phyloP scores from a whole-genome alignment of 306 rosid species.

The Gastrolobium villosum region DNA sequence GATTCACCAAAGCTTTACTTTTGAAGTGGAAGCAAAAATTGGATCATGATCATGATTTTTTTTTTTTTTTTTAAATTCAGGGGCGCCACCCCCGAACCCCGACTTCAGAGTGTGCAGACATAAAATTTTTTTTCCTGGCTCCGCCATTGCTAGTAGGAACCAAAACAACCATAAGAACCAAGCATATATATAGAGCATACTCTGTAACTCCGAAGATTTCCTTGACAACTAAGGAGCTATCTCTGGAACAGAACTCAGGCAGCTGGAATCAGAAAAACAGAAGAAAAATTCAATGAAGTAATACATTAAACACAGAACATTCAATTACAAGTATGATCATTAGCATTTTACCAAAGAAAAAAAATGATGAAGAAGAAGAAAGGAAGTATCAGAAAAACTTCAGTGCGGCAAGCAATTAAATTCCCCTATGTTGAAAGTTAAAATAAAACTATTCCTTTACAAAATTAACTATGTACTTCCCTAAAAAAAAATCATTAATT shows the following conservation, averaged over 20 bases:
- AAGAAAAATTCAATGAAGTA: slow-evolving; percentile 43
- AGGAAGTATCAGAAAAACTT: not conserved
- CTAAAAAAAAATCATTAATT: not conserved
- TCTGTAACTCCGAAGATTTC: slow-evolving; percentile 97
- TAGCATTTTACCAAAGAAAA: not conserved
- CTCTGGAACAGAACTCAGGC: slow-evolving; percentile 87
- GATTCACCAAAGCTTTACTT: too few species aligned
- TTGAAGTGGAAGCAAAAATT: too few species aligned
- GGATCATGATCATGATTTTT: too few species aligned
- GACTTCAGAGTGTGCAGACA: too few species aligned
- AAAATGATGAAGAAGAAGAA: too few species aligned
- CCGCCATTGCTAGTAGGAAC: not conserved
- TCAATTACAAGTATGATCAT: slow-evolving; percentile 12
- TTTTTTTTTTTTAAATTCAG: too few species aligned
- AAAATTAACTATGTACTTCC: slow-evolving; percentile 22
- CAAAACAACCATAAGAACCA: slow-evolving; percentile 22
- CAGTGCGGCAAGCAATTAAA: slow-evolving; percentile 37
- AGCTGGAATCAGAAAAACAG: slow-evolving; percentile 63
- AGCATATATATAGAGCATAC: slow-evolving; percentile 62
- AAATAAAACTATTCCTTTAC: slow-evolving; percentile 14
- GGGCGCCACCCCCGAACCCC: too few species aligned
- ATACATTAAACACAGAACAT: slow-evolving; percentile 35
- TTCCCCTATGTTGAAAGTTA: not conserved
- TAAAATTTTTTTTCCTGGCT: too few species aligned
- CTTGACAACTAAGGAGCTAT: slow-evolving; percentile 84